Evolutionary conservation across 768 basidiomycete species (phyloP).

Genomic region (Tylopilus vinaceipallidus): DNA sequence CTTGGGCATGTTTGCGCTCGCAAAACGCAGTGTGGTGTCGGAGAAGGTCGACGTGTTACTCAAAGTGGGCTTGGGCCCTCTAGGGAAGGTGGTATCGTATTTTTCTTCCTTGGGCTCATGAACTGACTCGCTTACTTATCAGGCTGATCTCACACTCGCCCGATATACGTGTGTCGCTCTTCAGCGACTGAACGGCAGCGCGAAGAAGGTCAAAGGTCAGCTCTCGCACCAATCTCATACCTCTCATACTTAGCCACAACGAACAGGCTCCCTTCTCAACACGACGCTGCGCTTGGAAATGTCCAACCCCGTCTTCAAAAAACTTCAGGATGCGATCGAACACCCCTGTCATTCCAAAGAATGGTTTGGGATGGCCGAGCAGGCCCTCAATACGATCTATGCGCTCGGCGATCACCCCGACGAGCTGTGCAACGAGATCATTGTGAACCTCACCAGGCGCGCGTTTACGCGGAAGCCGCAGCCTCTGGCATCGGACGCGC

Average conservation of each 20-base stretch:
- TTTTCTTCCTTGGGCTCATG: neutral
- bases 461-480: conserved; percentile 52
- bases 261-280: conserved; percentile 78
- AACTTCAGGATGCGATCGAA: conserved; percentile 78
- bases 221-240: neutral
- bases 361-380: conserved; percentile 97
- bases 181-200: conserved; percentile 89
- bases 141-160: conserved; percentile 88
- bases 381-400: conserved; percentile 95
- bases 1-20: conserved; percentile 94
- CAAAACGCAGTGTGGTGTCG: conserved; percentile 71
- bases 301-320: conserved; percentile 81
- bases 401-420: conserved; percentile 94
- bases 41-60: conserved; percentile 85
- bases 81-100: conserved; percentile 64
- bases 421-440: conserved; percentile 70
- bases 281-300: conserved; percentile 84
- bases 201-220: conserved; percentile 94
- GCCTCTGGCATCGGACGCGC: conserved; percentile 1
- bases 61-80: conserved; percentile 79
- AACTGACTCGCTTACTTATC: conserved; percentile 5
- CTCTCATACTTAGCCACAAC: neutral
- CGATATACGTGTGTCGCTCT: conserved; percentile 92
- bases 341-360: conserved; percentile 80
- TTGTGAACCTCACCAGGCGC: conserved; percentile 74